Conservation (phyloP, 106 monocot species). For the Phalaenopsis equestris region DNA sequence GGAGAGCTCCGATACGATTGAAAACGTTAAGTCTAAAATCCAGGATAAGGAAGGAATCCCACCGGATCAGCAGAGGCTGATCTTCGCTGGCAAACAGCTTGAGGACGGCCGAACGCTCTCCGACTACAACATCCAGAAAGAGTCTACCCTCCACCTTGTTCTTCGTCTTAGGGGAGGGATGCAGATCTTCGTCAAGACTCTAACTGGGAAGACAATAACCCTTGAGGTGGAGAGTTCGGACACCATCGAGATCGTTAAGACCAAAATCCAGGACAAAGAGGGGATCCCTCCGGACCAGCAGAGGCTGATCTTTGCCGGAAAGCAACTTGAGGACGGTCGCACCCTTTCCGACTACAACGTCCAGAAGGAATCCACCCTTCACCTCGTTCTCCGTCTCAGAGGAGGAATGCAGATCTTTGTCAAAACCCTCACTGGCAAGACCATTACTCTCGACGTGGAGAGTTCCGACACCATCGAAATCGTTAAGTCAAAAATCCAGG, state of each 20-base stretch:
- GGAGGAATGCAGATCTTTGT: conserved; percentile 20
- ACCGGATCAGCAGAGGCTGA: conserved; percentile 83
- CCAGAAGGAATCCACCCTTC: conserved; percentile 40
- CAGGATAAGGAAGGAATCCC: conserved; percentile 93
- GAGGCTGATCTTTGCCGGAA: conserved; percentile 75
- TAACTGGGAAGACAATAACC: conserved; percentile 80
- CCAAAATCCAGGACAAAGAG: conserved; percentile 90
- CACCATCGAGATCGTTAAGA: conserved; percentile 81
- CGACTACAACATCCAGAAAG: conserved; percentile 62
- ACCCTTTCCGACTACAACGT: conserved; percentile 66
- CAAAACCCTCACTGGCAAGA: conserved; percentile 6
- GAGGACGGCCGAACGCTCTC: conserved; percentile 80
- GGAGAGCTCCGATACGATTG: conserved; percentile 73
- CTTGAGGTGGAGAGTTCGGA: conserved; percentile 76
- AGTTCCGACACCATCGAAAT: conserved; percentile 3
- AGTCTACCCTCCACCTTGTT: conserved; percentile 23
- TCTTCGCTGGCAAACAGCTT: conserved; percentile 83
- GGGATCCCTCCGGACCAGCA: conserved; percentile 93
- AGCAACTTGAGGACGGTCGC: conserved; percentile 81
- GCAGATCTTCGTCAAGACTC: conserved; percentile 83
- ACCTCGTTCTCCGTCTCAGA: conserved; percentile 21
- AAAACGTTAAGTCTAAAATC: conserved; percentile 84
- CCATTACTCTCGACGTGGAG: conserved; percentile 6
- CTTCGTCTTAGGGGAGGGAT: conserved; percentile 32
- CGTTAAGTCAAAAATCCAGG: conserved; percentile 5